These are phyloP conservation scores for Aspergillus neoniger DNA, from an alignment of 2,329 filamentous ascomycete genomes.

Conservation along the genomic window DNA sequence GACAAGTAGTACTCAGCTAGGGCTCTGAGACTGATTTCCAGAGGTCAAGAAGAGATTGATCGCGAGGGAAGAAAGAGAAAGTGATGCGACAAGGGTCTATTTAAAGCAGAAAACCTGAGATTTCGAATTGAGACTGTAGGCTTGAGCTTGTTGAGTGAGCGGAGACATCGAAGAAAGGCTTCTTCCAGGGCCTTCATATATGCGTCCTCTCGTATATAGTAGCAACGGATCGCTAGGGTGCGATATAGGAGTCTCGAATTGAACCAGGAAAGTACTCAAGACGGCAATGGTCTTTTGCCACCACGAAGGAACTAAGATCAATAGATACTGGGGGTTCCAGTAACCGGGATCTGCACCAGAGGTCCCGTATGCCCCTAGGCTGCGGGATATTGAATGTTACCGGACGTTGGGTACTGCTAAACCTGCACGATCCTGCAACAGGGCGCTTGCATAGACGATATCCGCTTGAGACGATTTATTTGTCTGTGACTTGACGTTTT, in stretches of 20 bases:
- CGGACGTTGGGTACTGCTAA: constrained; percentile 11
- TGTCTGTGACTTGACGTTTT: constrained; percentile 4
- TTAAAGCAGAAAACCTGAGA: neutral
- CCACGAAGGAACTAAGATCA: constrained; percentile 12
- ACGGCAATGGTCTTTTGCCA: constrained; percentile 15
- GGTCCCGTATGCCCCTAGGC: neutral
- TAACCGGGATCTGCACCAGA: constrained; percentile 8
- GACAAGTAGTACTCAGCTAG: neutral
- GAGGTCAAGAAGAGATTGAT: too few species aligned
- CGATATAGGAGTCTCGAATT: neutral
- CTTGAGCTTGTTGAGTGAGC: neutral
- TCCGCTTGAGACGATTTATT: constrained; percentile 3
- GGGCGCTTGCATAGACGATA: constrained; percentile 9
- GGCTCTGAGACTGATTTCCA: neutral
- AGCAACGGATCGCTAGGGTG: neutral
- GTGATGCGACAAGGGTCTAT: neutral
- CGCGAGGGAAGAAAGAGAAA: neutral
- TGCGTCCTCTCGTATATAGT: neutral
- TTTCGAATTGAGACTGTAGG: neutral
- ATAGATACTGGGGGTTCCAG: constrained; percentile 11
- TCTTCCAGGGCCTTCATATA: constrained; percentile 6
- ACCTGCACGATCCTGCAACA: constrained; percentile 18
- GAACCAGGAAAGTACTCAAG: constrained; percentile 1
- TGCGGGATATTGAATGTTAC: neutral
- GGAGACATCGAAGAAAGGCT: neutral